Percentiles rank a stretch among this genome's conserved stretches.
These are phyloP conservation scores for Ophiocordyceps camponoti-rufipedis DNA, from an alignment of 2,329 filamentous ascomycete genomes.

Conservation along the genomic window DNA sequence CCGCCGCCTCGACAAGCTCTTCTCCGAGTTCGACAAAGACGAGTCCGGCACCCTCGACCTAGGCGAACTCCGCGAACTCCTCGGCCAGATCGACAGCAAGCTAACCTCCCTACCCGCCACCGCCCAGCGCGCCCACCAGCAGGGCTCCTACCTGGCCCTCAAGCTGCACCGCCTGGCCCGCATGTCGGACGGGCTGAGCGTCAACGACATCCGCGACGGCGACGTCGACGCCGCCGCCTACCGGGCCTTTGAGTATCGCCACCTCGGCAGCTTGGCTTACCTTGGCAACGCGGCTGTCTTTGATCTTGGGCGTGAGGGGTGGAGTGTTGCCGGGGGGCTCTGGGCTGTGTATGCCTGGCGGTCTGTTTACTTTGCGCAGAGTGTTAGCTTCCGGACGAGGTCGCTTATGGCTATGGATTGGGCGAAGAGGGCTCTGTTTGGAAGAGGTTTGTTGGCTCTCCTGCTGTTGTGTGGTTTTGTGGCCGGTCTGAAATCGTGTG, in stretches of 20 bases:
- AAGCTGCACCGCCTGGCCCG: conserved; percentile 89
- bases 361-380: conserved; percentile 93
- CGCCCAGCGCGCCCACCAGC: conserved; percentile 89
- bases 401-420: conserved; percentile 93
- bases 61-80: conserved; percentile 71
- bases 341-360: conserved; percentile 94
- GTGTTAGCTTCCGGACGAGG: conserved; percentile 79
- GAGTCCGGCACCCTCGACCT: conserved; percentile 88
- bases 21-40: conserved; percentile 83
- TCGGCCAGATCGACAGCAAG: conserved; percentile 86
- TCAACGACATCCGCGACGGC: conserved; percentile 72
- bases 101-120: conserved; percentile 89
- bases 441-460: conserved; percentile 52
- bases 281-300: conserved; percentile 94
- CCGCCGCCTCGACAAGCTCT: conserved; percentile 76
- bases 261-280: conserved; percentile 84
- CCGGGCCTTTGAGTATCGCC: conserved; percentile 85
- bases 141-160: conserved; percentile 77
- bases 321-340: conserved; percentile 64
- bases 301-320: conserved; percentile 54
- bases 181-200: conserved; percentile 51
- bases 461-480: not conserved
- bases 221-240: conserved; percentile 86
- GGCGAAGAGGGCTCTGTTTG: conserved; percentile 91
- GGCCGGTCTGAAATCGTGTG: not conserved